Conservation (phyloP, 352 stramenopile species). For the Pythium sukuiense region DNA sequence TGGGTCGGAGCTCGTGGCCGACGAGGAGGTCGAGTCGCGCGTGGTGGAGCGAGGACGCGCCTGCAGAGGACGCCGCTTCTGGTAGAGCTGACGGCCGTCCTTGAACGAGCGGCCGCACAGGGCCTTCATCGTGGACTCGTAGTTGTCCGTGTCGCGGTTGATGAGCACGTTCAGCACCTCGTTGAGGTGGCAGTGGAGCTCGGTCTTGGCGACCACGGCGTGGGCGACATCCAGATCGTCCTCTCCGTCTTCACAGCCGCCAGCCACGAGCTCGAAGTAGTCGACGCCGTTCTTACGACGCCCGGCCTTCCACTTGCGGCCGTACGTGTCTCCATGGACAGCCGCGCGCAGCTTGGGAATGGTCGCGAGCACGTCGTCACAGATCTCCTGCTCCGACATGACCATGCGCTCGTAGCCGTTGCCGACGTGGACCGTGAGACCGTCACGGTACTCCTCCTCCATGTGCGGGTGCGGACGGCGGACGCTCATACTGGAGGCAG, state of each 20-base stretch:
- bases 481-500: background rate
- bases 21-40: background rate
- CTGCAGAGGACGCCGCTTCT: slow-evolving; percentile 26
- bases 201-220: slow-evolving; percentile 47
- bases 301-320: slow-evolving; percentile 37
- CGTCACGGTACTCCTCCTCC: slow-evolving; percentile 2
- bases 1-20: background rate
- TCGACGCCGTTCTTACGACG: slow-evolving; percentile 41
- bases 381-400: slow-evolving; percentile 56
- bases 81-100: slow-evolving; percentile 46
- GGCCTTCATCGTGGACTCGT: slow-evolving; percentile 49
- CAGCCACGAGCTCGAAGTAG: slow-evolving; percentile 43
- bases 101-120: slow-evolving; percentile 55
- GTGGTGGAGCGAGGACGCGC: slow-evolving; percentile 1
- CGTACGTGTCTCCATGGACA: slow-evolving; percentile 34
- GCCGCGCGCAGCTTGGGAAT: slow-evolving; percentile 56
- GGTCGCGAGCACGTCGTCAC: slow-evolving; percentile 56
- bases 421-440: slow-evolving; percentile 18
- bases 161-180: slow-evolving; percentile 61
- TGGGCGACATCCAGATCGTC: slow-evolving; percentile 56
- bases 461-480: background rate
- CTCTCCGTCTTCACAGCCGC: slow-evolving; percentile 20
- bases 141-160: slow-evolving; percentile 41
- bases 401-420: slow-evolving; percentile 26
- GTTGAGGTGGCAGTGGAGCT: slow-evolving; percentile 61